Percentiles rank a stretch among this genome's conserved stretches.
Conservation (phyloP, 345 rosid genomes). For the Citrus sinensis region DVS_A1.0 CM039163.1:37215001-37215500, state of each 20-base stretch:
- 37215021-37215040: background rate
- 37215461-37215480: constrained; percentile 46
- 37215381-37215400: no score
- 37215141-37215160: background rate
- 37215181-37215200: constrained; percentile 88
- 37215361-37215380: no score
- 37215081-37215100: background rate
- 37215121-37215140: background rate
- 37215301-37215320: constrained; percentile 65
- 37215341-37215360: background rate
- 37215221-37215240: constrained; percentile 46
- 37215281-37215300: constrained; percentile 63
- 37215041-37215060: background rate
- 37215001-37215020: background rate
- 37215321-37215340: constrained; percentile 46
- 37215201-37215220: constrained; percentile 97
- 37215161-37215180: background rate
- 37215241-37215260: constrained; percentile 87
- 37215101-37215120: background rate
- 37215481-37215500: constrained; percentile 49
- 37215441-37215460: constrained; percentile 50
- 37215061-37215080: background rate
- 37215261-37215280: constrained; percentile 82
- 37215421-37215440: constrained; percentile 64
- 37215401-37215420: constrained; percentile 73